Base-by-base conservation (phyloP, 2,329 filamentous ascomycete genomes). In the Nigrograna mackinnonii region DNA sequence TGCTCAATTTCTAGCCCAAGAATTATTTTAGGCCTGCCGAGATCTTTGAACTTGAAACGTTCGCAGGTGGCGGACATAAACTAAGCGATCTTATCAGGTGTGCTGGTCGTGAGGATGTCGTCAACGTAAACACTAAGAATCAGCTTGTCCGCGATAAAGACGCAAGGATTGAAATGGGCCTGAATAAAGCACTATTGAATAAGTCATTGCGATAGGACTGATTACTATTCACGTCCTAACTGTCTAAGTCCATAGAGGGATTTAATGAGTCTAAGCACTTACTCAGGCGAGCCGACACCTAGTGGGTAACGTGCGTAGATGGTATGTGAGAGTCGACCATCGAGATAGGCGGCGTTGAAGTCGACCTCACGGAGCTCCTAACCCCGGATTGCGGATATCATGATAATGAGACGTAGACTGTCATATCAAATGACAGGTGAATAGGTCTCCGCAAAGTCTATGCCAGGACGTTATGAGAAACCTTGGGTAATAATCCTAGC, bases 51-150 rank as follows among this genome's bases (percentile, higher is more conserved):
- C 30, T 18, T 39, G 17, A 50, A 50, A 3, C 31, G 28, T 19
- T 32, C 20, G 13, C 21, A 13, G 22, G 36, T 32, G 16, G 14
- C 13, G 1, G 6, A 13, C 6, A 44, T 22, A 16, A 47, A 44
- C 3, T 20, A 3, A 4, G 3, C 9, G 4, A 50, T 42, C 3
- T 18, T 11, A 6, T 28, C 11, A n/a, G 9, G 11, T 2, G 37
- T 22, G 5, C 49, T 21, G 7, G 39, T 26, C 2, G 51, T 28
- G 2, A 45, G 18, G 7, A 51, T 24, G 14, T 55, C 39, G 35
- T 53, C 43, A 2, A 55, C 37, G n/a, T 50, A 53, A 13, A 53
- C 31, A 21, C 46, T 43, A 9, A 54, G 3, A 9, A 50, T 36
- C 1, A 54, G 7, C 9, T 9, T n/a, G n/a, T 9, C 9, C 24